Base-by-base conservation (phyloP, 345 rosid species). In the Citrus maxima region DNA sequence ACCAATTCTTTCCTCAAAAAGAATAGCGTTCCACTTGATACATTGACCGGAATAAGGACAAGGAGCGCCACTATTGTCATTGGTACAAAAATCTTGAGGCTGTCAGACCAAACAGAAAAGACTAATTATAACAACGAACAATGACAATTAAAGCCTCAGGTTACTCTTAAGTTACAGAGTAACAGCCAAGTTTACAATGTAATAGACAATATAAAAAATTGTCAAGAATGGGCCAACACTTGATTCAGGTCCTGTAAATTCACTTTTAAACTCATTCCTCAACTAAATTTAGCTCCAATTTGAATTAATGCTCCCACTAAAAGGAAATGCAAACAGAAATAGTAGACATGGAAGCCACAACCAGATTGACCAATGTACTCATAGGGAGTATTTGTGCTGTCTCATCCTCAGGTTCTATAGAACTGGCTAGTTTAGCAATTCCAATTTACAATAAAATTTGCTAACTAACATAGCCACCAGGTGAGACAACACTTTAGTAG, bases 1-100 rank as follows among this genome's bases (percentile, higher is more conserved):
- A 94, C 98, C 80, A 96, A 85, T 67, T 96, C 98, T 72, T 88
- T 94, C 86, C 84, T 87, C 77, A 96, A 85, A 81, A 94, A 90
- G 80, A 85, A 90, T 19, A 96, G 81, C 6, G 95, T 94, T 56
- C 94, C 98, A 86, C 92, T 93, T 49, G 99, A 94, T 68, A 94
- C 91, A 79, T 94, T 96, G 80, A 96, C 99, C 34, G 99, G 99
- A 82, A 96, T 86, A 34, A 96, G 95, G 76, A 96, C 85, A 73
- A 84, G 85, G 37, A 96, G 90, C 4, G 97, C 97, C 81, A 94
- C 70, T 21, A 96, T 32, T 37, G 98, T 87, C 24, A 88, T 83
- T 21, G 99, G 99, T 54, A 82, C 88, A 84, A 96, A 96, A 82
- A 96, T 94, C 96, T 90, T 96, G 72, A 96, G 74, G 67, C 99